Percentiles rank a stretch among this genome's conserved stretches.
phyloP scores from a whole-genome alignment of 148 eudicot species.

The Linanthus parryae region DNA sequence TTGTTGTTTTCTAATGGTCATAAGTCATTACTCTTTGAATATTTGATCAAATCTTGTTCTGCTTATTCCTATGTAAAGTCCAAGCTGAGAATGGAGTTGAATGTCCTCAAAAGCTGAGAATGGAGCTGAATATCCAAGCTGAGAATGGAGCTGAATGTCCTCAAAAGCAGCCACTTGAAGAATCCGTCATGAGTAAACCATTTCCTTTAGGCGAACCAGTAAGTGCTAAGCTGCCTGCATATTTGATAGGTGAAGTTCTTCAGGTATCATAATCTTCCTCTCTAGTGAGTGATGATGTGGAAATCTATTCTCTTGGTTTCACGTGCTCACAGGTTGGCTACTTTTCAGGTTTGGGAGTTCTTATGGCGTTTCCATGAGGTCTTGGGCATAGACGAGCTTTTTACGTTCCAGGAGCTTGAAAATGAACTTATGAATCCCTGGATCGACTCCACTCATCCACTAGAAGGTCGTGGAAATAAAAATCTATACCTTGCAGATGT shows the following conservation, averaged over 20 bases:
- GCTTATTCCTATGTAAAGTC: too few species aligned
- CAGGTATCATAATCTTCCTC: conserved; percentile 33
- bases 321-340: conserved; percentile 4
- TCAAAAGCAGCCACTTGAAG: too few species aligned
- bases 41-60: too few species aligned
- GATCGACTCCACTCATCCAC: conserved; percentile 22
- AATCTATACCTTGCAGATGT: conserved; percentile 10
- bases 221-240: conserved; percentile 38
- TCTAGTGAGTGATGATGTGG: neutral
- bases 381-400: conserved; percentile 28
- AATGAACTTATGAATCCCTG: conserved; percentile 43
- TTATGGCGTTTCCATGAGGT: conserved; percentile 42
- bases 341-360: conserved; percentile 40
- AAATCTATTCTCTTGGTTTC: neutral
- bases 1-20: too few species aligned
- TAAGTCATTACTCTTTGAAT: too few species aligned
- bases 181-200: conserved; percentile 8
- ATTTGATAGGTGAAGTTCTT: conserved; percentile 47
- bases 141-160: too few species aligned
- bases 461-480: conserved; percentile 20
- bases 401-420: conserved; percentile 44
- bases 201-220: conserved; percentile 41
- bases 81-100: too few species aligned
- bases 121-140: too few species aligned
- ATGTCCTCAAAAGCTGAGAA: too few species aligned